A percentile compares a stretch with the other conserved stretches of the same genome.
Conservation (phyloP, 176 grass and related monocot species). For the Oryza meridionalis region DNA sequence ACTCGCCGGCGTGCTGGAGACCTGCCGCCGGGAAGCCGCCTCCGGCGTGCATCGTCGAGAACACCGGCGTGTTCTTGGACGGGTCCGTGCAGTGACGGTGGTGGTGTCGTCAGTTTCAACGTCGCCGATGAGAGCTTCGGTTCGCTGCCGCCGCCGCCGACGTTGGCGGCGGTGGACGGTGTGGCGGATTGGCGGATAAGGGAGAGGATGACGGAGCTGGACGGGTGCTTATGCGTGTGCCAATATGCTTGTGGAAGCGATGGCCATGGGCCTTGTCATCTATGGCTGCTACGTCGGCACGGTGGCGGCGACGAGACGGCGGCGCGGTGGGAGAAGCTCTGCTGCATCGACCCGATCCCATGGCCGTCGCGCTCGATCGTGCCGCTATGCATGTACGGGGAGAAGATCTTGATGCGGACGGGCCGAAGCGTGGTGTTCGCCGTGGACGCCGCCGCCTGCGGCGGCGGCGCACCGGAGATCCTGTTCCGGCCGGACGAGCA, state of each 20-base stretch:
- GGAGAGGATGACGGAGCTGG: slow-evolving; percentile 24
- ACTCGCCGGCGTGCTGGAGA: background rate
- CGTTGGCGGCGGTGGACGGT: too few relatives aligned
- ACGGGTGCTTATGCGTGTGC: slow-evolving; percentile 35
- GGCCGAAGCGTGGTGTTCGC: slow-evolving; percentile 11
- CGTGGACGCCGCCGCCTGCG: background rate
- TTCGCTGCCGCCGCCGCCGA: too few relatives aligned
- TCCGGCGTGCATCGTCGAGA: background rate
- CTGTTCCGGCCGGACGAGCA: background rate
- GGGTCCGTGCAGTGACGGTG: background rate
- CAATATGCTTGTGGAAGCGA: background rate
- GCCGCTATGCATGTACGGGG: background rate
- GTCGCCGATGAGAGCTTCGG: background rate
- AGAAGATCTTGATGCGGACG: slow-evolving; percentile 35
- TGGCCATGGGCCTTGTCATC: background rate
- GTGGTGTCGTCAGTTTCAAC: background rate
- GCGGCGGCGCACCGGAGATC: background rate
- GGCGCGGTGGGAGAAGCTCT: slow-evolving; percentile 18
- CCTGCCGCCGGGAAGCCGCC: background rate
- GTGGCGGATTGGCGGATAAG: background rate
- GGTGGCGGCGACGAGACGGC: background rate
- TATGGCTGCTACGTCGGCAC: background rate
- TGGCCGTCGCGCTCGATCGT: slow-evolving; percentile 16
- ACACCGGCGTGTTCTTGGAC: background rate
- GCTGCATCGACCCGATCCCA: background rate